Base-by-base conservation (phyloP, 495 filamentous ascomycete genomes). In the Aspergillus olivimuriae region DNA sequence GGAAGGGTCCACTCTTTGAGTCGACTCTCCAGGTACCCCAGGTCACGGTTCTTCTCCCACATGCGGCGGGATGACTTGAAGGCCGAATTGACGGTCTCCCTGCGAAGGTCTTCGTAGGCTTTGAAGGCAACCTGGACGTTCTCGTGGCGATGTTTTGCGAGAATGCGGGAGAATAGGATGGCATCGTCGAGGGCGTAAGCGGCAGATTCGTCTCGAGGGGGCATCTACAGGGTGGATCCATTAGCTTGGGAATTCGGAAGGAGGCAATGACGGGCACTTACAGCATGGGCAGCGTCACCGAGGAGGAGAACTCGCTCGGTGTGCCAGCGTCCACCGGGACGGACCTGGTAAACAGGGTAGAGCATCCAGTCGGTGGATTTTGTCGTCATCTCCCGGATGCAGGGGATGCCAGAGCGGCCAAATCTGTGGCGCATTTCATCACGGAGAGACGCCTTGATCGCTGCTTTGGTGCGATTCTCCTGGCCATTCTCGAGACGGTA, bases 111-210 rank as follows among this genome's bases (percentile, higher is more conserved):
- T 45, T 79, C 77, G 52, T 78, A 81, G 4, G 66, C 65, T 23
- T 67, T 58, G 45, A 83, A 79, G 0, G 66, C 61, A 41, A 66
- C 64, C 2, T 58, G 41, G 14, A 78, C 34, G 1, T 65, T 59
- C 16, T 68, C 58, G 14, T 58, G 52, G 5, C 62, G 56, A 37
- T 68, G 55, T 24, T 50, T 56, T 23, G 51, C 55, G 7, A 82
- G 48, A 24, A 75, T 63, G 9, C 72, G 72, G 10, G 73, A 66
- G 49, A 82, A 71, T 8, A 82, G 59, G 24, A 82, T 76, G 3
- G 68, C 72, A 57, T 82, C 79, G 51, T 82, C 78, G 11, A 83
- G 68, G 2, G 78, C 78, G 44, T 80, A 74, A 10, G 77, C 74
- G 5, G 76, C 78, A 12, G 69, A 73, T 56, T 83, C 78, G 33